Conservation (phyloP, 2,329 filamentous ascomycete genomes). For the Ophiosphaerella herpotricha region DNA sequence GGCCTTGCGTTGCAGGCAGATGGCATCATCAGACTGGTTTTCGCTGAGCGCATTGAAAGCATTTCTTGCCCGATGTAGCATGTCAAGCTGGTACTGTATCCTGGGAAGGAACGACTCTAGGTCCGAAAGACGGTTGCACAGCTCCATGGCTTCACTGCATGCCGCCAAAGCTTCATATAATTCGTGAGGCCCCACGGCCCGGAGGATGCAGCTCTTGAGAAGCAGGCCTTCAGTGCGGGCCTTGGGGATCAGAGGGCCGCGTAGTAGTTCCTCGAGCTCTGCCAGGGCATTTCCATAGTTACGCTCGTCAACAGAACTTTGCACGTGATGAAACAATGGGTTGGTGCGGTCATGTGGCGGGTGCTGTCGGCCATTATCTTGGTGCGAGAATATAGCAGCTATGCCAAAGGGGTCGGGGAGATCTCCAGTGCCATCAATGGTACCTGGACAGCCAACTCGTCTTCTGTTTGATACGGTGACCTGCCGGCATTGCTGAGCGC, state of each 20-base stretch:
- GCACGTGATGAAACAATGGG: conserved; percentile 21
- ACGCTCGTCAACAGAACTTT: conserved; percentile 18
- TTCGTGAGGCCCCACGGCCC: conserved; percentile 26
- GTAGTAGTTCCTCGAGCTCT: conserved; percentile 31
- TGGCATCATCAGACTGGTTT: conserved; percentile 14
- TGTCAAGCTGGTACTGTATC: conserved; percentile 32
- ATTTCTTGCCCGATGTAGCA: conserved; percentile 27
- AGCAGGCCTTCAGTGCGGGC: conserved; percentile 35
- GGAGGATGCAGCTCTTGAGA: conserved; percentile 34
- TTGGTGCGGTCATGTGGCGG: conserved; percentile 11
- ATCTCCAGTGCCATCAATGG: conserved; percentile 9
- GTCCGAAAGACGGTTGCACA: conserved; percentile 28
- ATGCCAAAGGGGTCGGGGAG: conserved; percentile 12
- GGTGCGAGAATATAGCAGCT: conserved; percentile 10
- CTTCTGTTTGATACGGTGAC: conserved; percentile 2
- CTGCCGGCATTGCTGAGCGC: conserved; percentile 19
- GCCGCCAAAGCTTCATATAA: conserved; percentile 36
- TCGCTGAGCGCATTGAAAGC: conserved; percentile 19
- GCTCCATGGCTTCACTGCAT: conserved; percentile 37
- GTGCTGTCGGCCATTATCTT: neutral
- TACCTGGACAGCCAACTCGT: neutral
- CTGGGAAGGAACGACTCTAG: conserved; percentile 25
- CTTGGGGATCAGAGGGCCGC: conserved; percentile 28
- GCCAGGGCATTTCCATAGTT: conserved; percentile 30
- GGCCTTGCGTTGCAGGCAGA: neutral